phyloP scores from a whole-genome alignment of 2,329 filamentous ascomycete species.

The Colletotrichum chlorophyti region DNA sequence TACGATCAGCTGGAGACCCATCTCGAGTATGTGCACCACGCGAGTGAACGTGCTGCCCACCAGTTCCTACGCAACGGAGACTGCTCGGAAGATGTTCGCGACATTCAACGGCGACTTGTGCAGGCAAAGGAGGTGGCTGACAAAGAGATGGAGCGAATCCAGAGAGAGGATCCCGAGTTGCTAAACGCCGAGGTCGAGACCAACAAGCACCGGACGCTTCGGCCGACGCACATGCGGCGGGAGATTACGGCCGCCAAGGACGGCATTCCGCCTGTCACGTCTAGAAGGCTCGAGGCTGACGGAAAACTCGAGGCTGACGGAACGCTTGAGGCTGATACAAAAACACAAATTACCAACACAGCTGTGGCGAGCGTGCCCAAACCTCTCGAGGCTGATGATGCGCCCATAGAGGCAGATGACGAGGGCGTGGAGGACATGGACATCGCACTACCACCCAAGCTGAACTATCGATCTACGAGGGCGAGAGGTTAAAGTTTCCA shows the following conservation, averaged over 20 bases:
- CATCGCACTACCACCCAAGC: slow-evolving; percentile 39
- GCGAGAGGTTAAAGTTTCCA: slow-evolving; percentile 31
- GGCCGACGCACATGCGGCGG: slow-evolving; percentile 60
- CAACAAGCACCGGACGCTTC: slow-evolving; percentile 54
- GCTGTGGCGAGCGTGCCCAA: slow-evolving; percentile 19
- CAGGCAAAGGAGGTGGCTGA: slow-evolving; percentile 68
- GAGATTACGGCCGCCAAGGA: slow-evolving; percentile 42
- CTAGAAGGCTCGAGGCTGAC: slow-evolving; percentile 41
- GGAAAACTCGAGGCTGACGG: slow-evolving; percentile 31
- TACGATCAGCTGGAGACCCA: slow-evolving; percentile 80
- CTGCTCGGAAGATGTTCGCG: slow-evolving; percentile 77
- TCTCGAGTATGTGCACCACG: slow-evolving; percentile 79
- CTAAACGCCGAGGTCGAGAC: slow-evolving; percentile 46
- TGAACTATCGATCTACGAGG: slow-evolving; percentile 52
- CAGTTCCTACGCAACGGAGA: slow-evolving; percentile 89
- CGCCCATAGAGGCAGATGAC: slow-evolving; percentile 41
- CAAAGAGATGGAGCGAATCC: slow-evolving; percentile 63
- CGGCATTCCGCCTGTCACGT: slow-evolving; percentile 17
- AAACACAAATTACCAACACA: slow-evolving; percentile 2
- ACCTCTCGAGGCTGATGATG: slow-evolving; percentile 23
- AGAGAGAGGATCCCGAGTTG: slow-evolving; percentile 57
- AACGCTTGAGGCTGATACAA: slow-evolving; percentile 30
- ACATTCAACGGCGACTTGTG: slow-evolving; percentile 69
- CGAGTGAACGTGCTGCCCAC: slow-evolving; percentile 87
- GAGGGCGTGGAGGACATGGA: slow-evolving; percentile 49